A percentile compares a stretch with the other conserved stretches of the same genome.
Conservation (phyloP, 768 basidiomycete species). For the Royoungia palumana region DNA sequence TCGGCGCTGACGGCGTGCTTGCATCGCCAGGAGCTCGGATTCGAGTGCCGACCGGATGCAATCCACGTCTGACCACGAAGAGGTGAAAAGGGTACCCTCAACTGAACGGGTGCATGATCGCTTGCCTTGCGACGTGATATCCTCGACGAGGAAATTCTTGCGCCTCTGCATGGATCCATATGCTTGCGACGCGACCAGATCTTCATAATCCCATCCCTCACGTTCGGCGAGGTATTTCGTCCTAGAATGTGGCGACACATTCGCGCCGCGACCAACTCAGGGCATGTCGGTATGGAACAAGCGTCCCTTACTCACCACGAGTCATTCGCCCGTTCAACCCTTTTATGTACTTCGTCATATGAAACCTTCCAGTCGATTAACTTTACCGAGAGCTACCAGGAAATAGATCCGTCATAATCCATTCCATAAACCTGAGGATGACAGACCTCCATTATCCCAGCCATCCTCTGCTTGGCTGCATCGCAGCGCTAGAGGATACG, state of each 20-base stretch:
- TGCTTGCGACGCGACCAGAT: constrained; percentile 39
- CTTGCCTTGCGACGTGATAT: constrained; percentile 38
- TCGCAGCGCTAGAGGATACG: constrained; percentile 5
- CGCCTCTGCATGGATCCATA: constrained; percentile 39
- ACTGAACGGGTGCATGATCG: not conserved
- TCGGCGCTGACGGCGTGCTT: constrained; percentile 26
- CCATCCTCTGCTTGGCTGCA: not conserved
- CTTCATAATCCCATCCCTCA: constrained; percentile 42
- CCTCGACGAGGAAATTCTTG: constrained; percentile 40
- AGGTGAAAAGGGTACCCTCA: not conserved
- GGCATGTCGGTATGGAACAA: not conserved
- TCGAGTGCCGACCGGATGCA: constrained; percentile 22
- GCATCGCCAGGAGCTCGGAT: constrained; percentile 27
- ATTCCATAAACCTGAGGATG: not conserved
- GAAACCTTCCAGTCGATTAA: constrained; percentile 28
- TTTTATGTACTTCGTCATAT: constrained; percentile 9
- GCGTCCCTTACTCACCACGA: constrained; percentile 11
- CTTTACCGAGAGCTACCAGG: constrained; percentile 18
- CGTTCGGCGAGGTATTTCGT: constrained; percentile 30
- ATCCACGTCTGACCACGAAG: constrained; percentile 16
- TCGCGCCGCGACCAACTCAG: not conserved
- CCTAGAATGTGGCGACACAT: constrained; percentile 25
- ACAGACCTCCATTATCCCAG: constrained; percentile 20
- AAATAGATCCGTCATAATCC: not conserved
- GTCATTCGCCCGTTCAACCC: constrained; percentile 6